Base-by-base conservation (phyloP, 2,329 filamentous ascomycete genomes). In the Sphaerulina populicola region DNA sequence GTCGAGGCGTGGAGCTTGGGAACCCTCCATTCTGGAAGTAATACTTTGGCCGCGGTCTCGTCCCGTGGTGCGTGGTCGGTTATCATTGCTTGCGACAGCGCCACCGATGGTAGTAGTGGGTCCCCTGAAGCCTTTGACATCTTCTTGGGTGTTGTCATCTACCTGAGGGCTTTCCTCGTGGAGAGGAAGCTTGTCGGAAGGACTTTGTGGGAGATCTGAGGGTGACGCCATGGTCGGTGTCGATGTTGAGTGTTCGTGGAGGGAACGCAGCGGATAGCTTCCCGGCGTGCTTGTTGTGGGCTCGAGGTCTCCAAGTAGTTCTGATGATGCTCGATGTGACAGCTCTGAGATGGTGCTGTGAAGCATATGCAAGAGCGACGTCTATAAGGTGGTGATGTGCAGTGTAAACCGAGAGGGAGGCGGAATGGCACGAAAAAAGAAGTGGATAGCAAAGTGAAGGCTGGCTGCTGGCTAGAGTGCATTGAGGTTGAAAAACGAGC, bases 41-140 rank as follows among this genome's bases (percentile, higher is more conserved):
- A 50, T 57, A 41, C 57, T 60, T 10, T 48, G 49, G 15, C 53
- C 51, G n/a, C 56, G 49, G 7, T 48, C 53, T 36, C 54, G 48
- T 43, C 55, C 50, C n/a, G 38, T 39, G 6, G 48, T 45, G 30
- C 35, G 33, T 39, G 52, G 47, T 49, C 43, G 45, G 18, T 30
- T 43, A 39, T 9, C 44, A n/a, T 35, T 35, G 18, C 18, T 18
- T 15, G 35, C 44, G 18, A 31, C 44, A 40, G 39, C 35, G 44
- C 21, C 51, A 14, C 37, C 53, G 33, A 44, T 51, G 5, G 23
- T 39, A 12, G 23, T 39, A 12, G 51, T 35, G 10, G 42, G 36
- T 33, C 44, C 33, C 27, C 45, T 54, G 33, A 50, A 49, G 5
- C 46, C 51, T 10, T 51, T 52, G 37, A 44, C 44, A 23, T 58